Base-by-base conservation (phyloP, 495 filamentous ascomycete species). In the Penicillium longicatenatum region DNA sequence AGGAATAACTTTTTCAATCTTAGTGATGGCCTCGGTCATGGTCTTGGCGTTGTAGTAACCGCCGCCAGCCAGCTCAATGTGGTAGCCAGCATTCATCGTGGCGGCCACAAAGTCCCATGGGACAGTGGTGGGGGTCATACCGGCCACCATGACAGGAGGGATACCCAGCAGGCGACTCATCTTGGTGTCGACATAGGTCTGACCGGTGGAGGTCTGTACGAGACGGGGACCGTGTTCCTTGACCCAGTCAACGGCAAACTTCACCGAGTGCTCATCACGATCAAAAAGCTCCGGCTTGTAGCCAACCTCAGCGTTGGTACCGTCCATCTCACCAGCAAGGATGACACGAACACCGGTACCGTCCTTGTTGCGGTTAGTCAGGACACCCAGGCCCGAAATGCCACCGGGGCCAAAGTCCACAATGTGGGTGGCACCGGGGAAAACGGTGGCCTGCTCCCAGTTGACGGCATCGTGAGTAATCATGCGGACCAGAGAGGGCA, bases 241-340 rank as follows among this genome's bases (percentile, higher is more conserved):
- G 43, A 98, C 92, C 94, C 94, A 99, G 70, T 99, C 91, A n/a
- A 91, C 86, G 26, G 95, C 94, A 71, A 88, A 98, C 70, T 92
- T 95, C 60, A 99, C 90, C 2, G 94, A 91, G 61, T 96, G 86
- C 60, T 93, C 88, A 65, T 98, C 95, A 45, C 95, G 87, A 68
- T 99, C 93, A 58, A 98, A 98, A 14, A 98, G 79, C 73, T 98
- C 94, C 0, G 94, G 88, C 77, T 97, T 97, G 78, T 97, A 98
- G 49, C 94, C 94, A 44, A 98, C 88, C 69, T 97, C 94, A 33
- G 82, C 75, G 45, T 94, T 91, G 19, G 90, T 91, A 31, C 94
- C 93, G 63, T 92, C 90, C 60, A 98, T 89, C 20, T 92, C 84
- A 41, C 94, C 94, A 26, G 91, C 93, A 55, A 98, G 82, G 56